Percentiles rank a stretch among this genome's conserved stretches.
These are phyloP conservation scores for Phytophthora melonis DNA, from an alignment of 352 stramenopile species.

Conservation along the genomic window DNA sequence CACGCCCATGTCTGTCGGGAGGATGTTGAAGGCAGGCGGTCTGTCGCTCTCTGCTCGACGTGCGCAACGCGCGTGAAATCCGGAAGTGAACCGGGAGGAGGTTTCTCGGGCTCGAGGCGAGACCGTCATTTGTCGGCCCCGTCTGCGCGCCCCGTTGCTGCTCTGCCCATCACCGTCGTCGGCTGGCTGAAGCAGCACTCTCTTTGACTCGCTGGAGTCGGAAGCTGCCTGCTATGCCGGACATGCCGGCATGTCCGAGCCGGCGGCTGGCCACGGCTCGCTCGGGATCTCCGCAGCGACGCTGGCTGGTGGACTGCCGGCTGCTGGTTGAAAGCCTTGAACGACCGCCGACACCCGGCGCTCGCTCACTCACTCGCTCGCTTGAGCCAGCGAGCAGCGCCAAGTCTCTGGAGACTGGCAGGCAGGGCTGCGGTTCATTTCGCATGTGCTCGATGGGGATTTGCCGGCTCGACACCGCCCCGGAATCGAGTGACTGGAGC, in stretches of 20 bases:
- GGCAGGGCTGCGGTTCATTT: no score
- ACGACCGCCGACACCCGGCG: no score
- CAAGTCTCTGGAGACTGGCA: no score
- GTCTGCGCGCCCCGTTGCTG: background rate
- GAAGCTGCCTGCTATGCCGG: background rate
- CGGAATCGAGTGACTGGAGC: conserved; percentile 1
- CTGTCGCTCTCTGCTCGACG: conserved; percentile 31
- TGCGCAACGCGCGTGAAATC: conserved; percentile 35
- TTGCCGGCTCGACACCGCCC: background rate
- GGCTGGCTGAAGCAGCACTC: background rate
- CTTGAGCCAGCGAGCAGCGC: no score
- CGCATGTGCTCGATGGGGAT: no score
- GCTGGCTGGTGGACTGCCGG: background rate
- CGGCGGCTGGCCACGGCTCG: background rate
- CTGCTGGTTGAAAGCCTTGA: no score
- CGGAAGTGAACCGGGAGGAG: conserved; percentile 33
- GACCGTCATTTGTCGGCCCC: background rate
- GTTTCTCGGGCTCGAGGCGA: background rate
- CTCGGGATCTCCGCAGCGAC: background rate
- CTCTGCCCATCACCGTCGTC: conserved; percentile 3
- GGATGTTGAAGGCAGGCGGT: conserved; percentile 12
- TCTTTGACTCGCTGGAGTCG: background rate
- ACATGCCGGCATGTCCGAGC: background rate
- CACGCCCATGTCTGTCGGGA: conserved; percentile 24
- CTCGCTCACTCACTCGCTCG: no score